Conservation (phyloP, 768 basidiomycete genomes). For the Trametopsis cervina region DNA sequence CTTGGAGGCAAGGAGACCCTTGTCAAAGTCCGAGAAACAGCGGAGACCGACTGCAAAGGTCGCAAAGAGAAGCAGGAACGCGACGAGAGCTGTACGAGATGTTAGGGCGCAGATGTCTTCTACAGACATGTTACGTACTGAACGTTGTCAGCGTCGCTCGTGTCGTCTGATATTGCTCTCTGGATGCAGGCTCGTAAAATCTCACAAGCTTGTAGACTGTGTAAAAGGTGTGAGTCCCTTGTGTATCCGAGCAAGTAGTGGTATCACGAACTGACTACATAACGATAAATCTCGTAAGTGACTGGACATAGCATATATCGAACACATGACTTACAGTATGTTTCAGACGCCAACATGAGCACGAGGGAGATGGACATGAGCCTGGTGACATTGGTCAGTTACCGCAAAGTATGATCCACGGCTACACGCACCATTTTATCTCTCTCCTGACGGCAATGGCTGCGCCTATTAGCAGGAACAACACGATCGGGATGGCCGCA, state of each 20-base stretch:
- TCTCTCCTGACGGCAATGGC: constrained; percentile 72
- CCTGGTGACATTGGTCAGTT: constrained; percentile 30
- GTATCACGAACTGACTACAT: constrained; percentile 1
- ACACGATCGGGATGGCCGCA: constrained; percentile 74
- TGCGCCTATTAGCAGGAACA: constrained; percentile 57
- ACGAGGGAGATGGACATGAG: constrained; percentile 66
- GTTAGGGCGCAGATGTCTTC: neutral
- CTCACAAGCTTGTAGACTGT: constrained; percentile 82
- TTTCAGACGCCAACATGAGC: constrained; percentile 71
- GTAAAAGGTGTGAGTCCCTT: constrained; percentile 5
- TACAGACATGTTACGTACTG: constrained; percentile 62
- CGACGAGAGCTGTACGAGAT: constrained; percentile 51
- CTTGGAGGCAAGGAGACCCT: constrained; percentile 70
- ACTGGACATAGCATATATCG: too few species aligned
- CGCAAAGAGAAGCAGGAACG: constrained; percentile 66
- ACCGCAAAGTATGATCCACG: neutral
- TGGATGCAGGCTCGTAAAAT: constrained; percentile 62
- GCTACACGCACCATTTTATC: constrained; percentile 59
- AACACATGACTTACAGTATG: constrained; percentile 66
- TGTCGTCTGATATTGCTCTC: constrained; percentile 56
- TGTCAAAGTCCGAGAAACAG: constrained; percentile 79
- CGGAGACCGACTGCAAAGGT: constrained; percentile 73
- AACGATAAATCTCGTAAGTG: too few species aligned
- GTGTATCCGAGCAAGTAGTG: neutral
- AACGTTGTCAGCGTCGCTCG: constrained; percentile 75